Conservation (phyloP, 805 yeast genomes). For the Monosporozyma servazzii region DNA sequence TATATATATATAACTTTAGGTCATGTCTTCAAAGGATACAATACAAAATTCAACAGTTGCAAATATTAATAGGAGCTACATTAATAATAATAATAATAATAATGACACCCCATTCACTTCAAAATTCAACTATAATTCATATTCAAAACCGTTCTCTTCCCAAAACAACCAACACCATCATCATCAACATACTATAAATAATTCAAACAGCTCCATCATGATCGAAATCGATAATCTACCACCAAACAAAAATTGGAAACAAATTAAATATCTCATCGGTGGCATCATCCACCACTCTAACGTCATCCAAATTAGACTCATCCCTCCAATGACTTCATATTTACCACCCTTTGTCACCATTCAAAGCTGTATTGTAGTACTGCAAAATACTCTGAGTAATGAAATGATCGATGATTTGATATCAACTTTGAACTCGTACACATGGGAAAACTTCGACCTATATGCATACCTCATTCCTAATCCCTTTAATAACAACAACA, state of each 20-base stretch:
- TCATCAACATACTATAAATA: not conserved
- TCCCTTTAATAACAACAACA: not conserved
- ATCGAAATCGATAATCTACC: slow-evolving; percentile 28
- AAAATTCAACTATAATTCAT: not conserved
- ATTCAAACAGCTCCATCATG: not conserved
- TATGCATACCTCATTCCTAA: slow-evolving; percentile 21
- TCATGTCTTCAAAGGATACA: not conserved
- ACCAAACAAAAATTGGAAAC: slow-evolving; percentile 29
- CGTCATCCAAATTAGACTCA: slow-evolving; percentile 23
- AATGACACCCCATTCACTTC: not conserved
- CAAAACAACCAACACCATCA: not conserved
- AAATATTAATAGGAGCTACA: not conserved
- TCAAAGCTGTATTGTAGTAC: slow-evolving; percentile 24
- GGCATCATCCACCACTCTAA: slow-evolving; percentile 27
- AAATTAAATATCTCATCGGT: slow-evolving; percentile 27
- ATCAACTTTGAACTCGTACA: slow-evolving; percentile 22
- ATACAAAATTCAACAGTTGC: not conserved
- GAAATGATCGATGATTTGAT: slow-evolving; percentile 20
- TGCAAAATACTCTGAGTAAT: slow-evolving; percentile 14
- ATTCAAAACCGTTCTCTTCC: not conserved
- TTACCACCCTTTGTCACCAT: slow-evolving; percentile 28
- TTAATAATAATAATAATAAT: not conserved
- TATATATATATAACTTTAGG: not conserved
- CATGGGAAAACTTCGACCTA: slow-evolving; percentile 27
- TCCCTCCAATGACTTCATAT: slow-evolving; percentile 26